A percentile compares a stretch with the other conserved stretches of the same genome.
Conservation (phyloP, 1,284 basidiomycete genomes). For the Pascua guehoae region DNA sequence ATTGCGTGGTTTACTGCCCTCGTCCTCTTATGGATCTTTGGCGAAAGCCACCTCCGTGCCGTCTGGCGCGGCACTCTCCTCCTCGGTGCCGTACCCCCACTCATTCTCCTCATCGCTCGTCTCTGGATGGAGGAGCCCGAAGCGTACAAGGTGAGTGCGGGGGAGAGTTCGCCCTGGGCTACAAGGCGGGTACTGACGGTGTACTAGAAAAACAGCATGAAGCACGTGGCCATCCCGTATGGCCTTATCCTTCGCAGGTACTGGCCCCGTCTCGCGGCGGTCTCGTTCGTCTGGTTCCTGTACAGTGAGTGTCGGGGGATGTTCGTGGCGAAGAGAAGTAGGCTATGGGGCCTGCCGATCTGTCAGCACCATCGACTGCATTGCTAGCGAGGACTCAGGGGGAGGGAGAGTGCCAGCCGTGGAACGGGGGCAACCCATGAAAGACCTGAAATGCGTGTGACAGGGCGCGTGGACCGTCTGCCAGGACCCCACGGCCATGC, state of each 20-base stretch:
- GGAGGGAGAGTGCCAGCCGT: too few species aligned
- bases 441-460: too few species aligned
- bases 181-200: too few species aligned
- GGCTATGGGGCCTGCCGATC: too few species aligned
- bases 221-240: slow-evolving; percentile 59
- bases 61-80: slow-evolving; percentile 87
- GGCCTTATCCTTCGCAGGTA: slow-evolving; percentile 75
- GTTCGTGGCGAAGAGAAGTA: too few species aligned
- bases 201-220: slow-evolving; percentile 58
- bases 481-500: too few species aligned
- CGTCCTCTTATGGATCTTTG: slow-evolving; percentile 82
- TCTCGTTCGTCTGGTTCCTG: slow-evolving; percentile 59
- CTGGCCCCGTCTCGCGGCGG: slow-evolving; percentile 35
- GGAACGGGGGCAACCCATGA: too few species aligned
- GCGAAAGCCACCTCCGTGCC: slow-evolving; percentile 72
- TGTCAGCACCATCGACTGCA: too few species aligned
- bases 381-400: too few species aligned
- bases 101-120: slow-evolving; percentile 77
- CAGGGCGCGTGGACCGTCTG: too few species aligned
- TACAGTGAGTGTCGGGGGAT: slow-evolving; percentile 49
- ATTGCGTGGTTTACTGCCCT: slow-evolving; percentile 73
- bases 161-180: too few species aligned
- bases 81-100: slow-evolving; percentile 78
- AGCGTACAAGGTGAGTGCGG: slow-evolving; percentile 33
- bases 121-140: slow-evolving; percentile 71